Evolutionary conservation across 177 flowering plant genomes (phyloP), one percentile per base, ranked within the genome.

Genomic region (Vitis hybrid): DNA sequence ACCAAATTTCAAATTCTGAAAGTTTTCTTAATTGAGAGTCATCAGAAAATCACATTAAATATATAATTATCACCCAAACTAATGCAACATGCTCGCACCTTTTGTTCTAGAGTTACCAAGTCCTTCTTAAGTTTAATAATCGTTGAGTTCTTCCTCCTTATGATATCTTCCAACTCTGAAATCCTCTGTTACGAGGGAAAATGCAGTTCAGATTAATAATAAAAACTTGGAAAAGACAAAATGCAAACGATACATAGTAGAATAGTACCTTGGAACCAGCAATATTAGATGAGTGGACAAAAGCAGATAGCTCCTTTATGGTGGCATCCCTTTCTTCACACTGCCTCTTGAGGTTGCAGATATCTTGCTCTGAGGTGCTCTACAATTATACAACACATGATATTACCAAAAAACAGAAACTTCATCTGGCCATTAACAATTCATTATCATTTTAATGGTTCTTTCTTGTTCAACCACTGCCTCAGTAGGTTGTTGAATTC

Each of bases 101-200:
- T 86, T 71, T 89, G 90, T 73, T 92, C 98, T 13, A 92, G 85
- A 65, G 87, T 80, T 58, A 77, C 56, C 82, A 87, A 74, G 74
- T 94, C 97, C 82, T 89, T 92, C 81, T 81, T 88, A 51, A 92
- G 77, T 70, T 79, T 89, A 61, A 82, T 80, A 68, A 92, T 87
- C 14, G 74, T 79, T 72, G 74, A 70, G 69, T 87, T 91, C 81
- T 94, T 94, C 79, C 94, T 82, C 4, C 81, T 84, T 32, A 94
- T 77, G 6, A 90, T 76, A 55, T 88, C 95, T 83, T 94, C 98
- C 70, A 94, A 76, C 73, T 94, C 98, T 30, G 77, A 68, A 77
- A 87, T 82, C 74, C 97, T 89, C 97, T 94, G 91, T 72, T 17
- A 60, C 50, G 3, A 62, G 55, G 10, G 56, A 49, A 32, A 69